These are phyloP conservation scores for Penicillium verrucosum DNA, from an alignment of 2,329 filamentous ascomycete genomes.

Conservation along the genomic window DNA sequence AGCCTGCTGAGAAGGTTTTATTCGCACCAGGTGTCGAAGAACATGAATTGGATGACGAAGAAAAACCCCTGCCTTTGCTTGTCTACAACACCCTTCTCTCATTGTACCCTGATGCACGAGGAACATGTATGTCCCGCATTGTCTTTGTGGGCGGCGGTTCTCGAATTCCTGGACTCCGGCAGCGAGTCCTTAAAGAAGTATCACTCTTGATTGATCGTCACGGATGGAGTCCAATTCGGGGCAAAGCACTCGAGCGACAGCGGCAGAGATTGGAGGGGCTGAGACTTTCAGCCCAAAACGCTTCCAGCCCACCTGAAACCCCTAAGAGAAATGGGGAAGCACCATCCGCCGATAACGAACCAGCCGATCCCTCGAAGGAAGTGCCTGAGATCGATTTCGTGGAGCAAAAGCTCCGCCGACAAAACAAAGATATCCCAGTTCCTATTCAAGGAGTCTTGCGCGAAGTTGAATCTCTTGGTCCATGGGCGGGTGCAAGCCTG, in stretches of 20 bases:
- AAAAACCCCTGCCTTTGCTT: slow-evolving; percentile 72
- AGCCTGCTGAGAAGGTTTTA: slow-evolving; percentile 71
- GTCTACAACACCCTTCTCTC: slow-evolving; percentile 72
- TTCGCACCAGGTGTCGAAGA: slow-evolving; percentile 57
- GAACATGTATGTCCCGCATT: slow-evolving; percentile 82
- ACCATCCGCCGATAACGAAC: slow-evolving; percentile 6
- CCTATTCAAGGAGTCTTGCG: slow-evolving; percentile 41
- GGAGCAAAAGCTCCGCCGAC: slow-evolving; percentile 39
- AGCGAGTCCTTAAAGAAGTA: slow-evolving; percentile 73
- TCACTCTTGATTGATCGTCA: slow-evolving; percentile 61
- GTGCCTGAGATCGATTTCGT: slow-evolving; percentile 48
- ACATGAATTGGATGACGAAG: slow-evolving; percentile 76
- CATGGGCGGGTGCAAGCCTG: slow-evolving; percentile 64
- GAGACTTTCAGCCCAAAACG: slow-evolving; percentile 17
- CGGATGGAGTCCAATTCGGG: slow-evolving; percentile 75
- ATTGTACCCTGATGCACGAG: slow-evolving; percentile 76
- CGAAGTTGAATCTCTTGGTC: slow-evolving; percentile 59
- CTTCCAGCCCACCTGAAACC: background rate
- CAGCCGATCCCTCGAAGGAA: slow-evolving; percentile 24
- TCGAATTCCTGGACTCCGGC: slow-evolving; percentile 73
- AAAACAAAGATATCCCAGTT: slow-evolving; percentile 35
- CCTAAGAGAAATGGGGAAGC: slow-evolving; percentile 6
- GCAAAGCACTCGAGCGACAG: slow-evolving; percentile 58
- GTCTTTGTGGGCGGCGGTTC: slow-evolving; percentile 81
- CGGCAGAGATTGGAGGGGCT: slow-evolving; percentile 45